Evolutionary conservation across 2,329 filamentous ascomycete genomes (phyloP).

Genomic region (Ascochyta viciae-villosae): DNA sequence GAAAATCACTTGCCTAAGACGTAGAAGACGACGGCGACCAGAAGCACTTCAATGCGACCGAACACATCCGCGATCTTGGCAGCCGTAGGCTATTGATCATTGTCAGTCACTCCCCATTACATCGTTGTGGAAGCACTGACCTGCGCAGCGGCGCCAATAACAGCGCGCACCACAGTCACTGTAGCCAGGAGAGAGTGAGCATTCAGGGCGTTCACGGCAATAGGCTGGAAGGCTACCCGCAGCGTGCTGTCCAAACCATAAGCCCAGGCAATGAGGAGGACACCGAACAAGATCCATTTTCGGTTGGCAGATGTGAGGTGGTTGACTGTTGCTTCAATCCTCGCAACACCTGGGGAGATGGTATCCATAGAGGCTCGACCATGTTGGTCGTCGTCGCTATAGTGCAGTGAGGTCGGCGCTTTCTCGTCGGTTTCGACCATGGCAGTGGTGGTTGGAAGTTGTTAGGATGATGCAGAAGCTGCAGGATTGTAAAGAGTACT

Average conservation of each 20-base stretch:
- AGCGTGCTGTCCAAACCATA: constrained; percentile 64
- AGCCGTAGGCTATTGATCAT: constrained; percentile 56
- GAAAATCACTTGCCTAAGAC: constrained; percentile 48
- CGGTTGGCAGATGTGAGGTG: constrained; percentile 62
- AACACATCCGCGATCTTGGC: constrained; percentile 69
- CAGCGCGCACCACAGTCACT: constrained; percentile 64
- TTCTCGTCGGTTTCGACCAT: neutral
- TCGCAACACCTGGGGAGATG: constrained; percentile 61
- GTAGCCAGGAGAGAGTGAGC: constrained; percentile 62
- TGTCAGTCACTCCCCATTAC: neutral
- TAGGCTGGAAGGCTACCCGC: constrained; percentile 56
- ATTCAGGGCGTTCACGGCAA: constrained; percentile 60
- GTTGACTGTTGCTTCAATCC: constrained; percentile 64
- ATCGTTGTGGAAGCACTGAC: constrained; percentile 4
- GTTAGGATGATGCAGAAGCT: neutral
- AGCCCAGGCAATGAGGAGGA: constrained; percentile 70
- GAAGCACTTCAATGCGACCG: constrained; percentile 65
- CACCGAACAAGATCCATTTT: constrained; percentile 64
- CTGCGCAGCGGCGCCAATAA: constrained; percentile 65
- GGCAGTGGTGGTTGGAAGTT: neutral
- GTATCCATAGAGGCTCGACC: neutral
- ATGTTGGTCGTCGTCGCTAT: neutral
- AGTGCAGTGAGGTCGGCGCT: neutral
- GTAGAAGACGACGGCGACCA: constrained; percentile 64
- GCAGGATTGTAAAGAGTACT: neutral